Conservation (phyloP, 139 green algal genomes). For the Auxenochlorella pyrenoidosa region DNA sequence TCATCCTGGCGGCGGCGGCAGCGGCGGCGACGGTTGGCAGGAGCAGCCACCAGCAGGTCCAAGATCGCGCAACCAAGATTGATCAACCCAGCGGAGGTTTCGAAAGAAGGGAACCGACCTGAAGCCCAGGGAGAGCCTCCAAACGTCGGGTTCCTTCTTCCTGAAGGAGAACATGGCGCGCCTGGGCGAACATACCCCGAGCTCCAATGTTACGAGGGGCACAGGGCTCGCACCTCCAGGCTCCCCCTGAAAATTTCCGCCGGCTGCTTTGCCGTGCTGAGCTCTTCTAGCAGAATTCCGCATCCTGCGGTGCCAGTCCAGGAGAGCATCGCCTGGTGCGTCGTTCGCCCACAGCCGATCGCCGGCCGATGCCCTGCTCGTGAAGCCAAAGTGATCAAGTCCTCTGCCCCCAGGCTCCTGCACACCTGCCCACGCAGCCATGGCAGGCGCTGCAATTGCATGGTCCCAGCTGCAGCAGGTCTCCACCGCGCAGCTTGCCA, state of each 20-base stretch:
- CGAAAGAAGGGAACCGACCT: neutral
- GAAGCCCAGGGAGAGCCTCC: slow-evolving; percentile 15
- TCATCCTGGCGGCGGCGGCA: neutral
- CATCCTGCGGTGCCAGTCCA: neutral
- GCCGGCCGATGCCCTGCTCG: too few species aligned
- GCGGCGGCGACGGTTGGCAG: neutral
- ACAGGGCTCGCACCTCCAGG: too few species aligned
- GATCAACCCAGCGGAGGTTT: neutral
- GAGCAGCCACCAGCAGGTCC: neutral
- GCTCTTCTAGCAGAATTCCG: neutral
- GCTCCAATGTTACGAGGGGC: neutral
- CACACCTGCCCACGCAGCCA: too few species aligned
- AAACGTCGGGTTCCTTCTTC: slow-evolving; percentile 29
- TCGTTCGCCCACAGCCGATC: too few species aligned
- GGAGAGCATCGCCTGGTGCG: neutral
- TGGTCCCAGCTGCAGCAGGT: too few species aligned
- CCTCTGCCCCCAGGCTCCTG: neutral
- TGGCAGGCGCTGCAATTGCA: too few species aligned
- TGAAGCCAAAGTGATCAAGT: too few species aligned
- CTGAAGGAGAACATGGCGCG: neutral
- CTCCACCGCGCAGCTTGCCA: too few species aligned
- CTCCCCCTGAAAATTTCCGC: too few species aligned
- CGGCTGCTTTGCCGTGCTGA: neutral
- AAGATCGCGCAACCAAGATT: neutral
- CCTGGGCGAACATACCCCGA: neutral